Percentiles rank a stretch among this genome's conserved stretches.
Conservation (phyloP, 345 rosid species). For the Moringa oleifera region DNA sequence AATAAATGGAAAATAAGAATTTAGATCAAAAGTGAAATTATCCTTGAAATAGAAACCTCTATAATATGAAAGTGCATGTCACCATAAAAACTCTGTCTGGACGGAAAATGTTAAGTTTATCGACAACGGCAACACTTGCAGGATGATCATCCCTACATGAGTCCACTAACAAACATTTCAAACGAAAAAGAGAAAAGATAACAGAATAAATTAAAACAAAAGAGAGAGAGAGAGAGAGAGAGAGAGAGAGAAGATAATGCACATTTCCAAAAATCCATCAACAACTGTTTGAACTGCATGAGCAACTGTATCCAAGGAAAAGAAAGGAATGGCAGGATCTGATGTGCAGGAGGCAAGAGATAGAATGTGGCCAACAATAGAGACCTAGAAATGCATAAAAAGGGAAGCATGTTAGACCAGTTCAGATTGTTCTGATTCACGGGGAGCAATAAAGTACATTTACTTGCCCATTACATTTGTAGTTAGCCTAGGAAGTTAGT, state of each 20-base stretch:
- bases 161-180: slow-evolving; percentile 19
- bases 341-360: slow-evolving; percentile 63
- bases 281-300: slow-evolving; percentile 70
- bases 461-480: too few species aligned
- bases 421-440: neutral
- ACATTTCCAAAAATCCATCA: slow-evolving; percentile 93
- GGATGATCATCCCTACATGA: slow-evolving; percentile 46
- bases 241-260: slow-evolving; percentile 16
- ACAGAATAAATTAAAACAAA: slow-evolving; percentile 13
- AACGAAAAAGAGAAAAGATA: slow-evolving; percentile 13
- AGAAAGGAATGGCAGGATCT: slow-evolving; percentile 63
- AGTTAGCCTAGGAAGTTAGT: too few species aligned
- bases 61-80: slow-evolving; percentile 16
- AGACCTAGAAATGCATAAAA: slow-evolving; percentile 51
- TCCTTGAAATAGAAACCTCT: too few species aligned
- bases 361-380: slow-evolving; percentile 71
- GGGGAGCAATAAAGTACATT: too few species aligned
- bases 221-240: too few species aligned
- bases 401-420: neutral
- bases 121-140: slow-evolving; percentile 44
- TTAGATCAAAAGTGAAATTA: slow-evolving; percentile 11
- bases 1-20: slow-evolving; percentile 1
- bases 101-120: slow-evolving; percentile 83
- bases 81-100: slow-evolving; percentile 95
- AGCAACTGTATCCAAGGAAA: slow-evolving; percentile 53